Evolutionary conservation across 345 rosid species (phyloP), one percentile per base, ranked within the genome.

Genomic region (Sisymbrium altissimum): DNA sequence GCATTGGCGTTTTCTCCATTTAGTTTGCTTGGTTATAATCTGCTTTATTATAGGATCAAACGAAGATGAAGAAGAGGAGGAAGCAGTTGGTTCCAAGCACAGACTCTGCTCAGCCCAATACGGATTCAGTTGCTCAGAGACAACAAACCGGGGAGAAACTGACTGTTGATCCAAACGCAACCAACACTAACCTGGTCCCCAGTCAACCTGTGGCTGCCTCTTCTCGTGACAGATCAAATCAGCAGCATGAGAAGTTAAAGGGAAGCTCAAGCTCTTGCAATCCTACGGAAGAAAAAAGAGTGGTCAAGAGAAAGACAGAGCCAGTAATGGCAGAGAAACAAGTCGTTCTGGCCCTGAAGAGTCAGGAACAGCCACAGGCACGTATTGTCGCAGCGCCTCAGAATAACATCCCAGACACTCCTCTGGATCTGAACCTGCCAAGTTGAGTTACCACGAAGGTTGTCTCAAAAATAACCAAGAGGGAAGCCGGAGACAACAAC

Each of bases 341-440:
- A 64, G 56, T 73, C 6, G 77, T 73, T 64, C 49, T 73, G 55
- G 77, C 77, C 58, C 29, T 73, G 40, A 64, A 33, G 64, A 53
- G 49, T 11, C 77, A 17, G 12, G 71, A 64, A 35, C 57, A 43
- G 23, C 48, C 64, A 56, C 77, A 32, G 49, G 10, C 55, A n/a
- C 64, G 56, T 43, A 30, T 55, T 33, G 33, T 27, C 19, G 12
- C 71, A 54, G 48, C 58, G 35, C 56, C 58, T 44, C 77, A 43
- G 55, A 32, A 32, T 5, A 54, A 55, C 30, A 25, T 73, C 56
- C 49, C 57, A 32, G 48, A 54, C 9, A 12, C 48, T 54, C 44
- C 77, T 10, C 70, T 52, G 57, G 71, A 64, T 41, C 71, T 73
- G 77, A 73, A 73, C 65, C 35, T 64, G 65, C 64, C 77, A 43